Base-by-base conservation (phyloP, 2,329 filamentous ascomycete species). In the Lecanicillium sp. region DNA sequence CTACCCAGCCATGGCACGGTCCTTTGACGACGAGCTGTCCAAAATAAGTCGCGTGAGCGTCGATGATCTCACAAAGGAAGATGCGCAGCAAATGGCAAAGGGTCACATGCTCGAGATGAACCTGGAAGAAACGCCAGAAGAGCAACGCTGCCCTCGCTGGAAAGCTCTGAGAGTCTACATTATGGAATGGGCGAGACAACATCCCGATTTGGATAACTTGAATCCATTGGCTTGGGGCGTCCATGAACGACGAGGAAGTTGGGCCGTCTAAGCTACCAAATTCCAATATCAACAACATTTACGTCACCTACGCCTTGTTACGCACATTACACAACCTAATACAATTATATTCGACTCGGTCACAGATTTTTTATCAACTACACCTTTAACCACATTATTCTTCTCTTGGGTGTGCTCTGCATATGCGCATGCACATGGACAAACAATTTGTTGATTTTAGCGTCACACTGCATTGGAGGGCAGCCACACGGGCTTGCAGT, bases 111-210 rank as follows among this genome's bases (percentile, higher is more conserved):
- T 69, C 50, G 72, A 64, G 55, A 74, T 61, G 63, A 73, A 62
- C 49, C 62, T 56, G 38, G 60, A 63, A 9, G 55, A 60, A 11
- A 54, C 57, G 29, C 54, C 59, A 22, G 70, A 60, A 44, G 67
- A 71, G 35, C 59, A 65, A 43, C 83, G 84, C 34, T 69, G 69
- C 40, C 68, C 80, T 38, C 73, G 90, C 38, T 96, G 90, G 90
- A 79, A 74, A 53, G 90, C 90, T 2, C 67, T 96, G 31, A 82
- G 81, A 53, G 56, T 80, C 29, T 96, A 96, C 57, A 84, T 96
- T 29, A 71, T 73, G 28, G 88, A 95, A 58, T 96, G 90, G 90
- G 89, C 84, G 17, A 72, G 83, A 41, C 88, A 95, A 59, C 85
- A 94, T 56, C 86, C 88, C 5, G 73, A 77, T 45, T 77, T 92